A percentile compares a stretch with the other conserved stretches of the same genome.
These are phyloP conservation scores for Leccinum pachyderme DNA, from an alignment of 1,284 basidiomycete species.

Conservation along the genomic window DNA sequence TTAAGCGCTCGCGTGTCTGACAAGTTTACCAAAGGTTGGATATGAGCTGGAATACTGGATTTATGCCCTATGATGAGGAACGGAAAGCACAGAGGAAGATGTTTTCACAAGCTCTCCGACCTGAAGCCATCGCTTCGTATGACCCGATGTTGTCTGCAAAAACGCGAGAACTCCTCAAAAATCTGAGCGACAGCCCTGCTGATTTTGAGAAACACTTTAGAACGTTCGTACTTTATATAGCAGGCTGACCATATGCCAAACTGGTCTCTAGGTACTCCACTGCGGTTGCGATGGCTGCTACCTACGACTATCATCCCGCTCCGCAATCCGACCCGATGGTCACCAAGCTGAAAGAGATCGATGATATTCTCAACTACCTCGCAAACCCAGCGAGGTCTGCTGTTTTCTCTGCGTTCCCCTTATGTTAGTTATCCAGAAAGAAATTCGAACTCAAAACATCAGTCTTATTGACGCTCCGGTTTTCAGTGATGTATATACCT, in stretches of 20 bases:
- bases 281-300: neutral
- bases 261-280: neutral
- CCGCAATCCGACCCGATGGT: neutral
- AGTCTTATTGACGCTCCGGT: neutral
- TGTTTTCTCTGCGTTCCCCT: neutral
- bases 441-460: no score
- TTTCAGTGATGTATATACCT: constrained; percentile 11
- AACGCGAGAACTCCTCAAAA: neutral
- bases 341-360: neutral
- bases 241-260: neutral
- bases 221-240: neutral
- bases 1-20: neutral
- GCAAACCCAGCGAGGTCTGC: neutral
- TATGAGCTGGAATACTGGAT: neutral
- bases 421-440: constrained; percentile 2
- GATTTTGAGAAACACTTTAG: neutral
- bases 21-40: neutral
- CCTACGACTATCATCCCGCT: neutral
- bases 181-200: neutral
- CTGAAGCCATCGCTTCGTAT: neutral
- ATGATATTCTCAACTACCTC: neutral
- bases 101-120: neutral
- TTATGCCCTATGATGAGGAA: neutral
- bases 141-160: neutral
- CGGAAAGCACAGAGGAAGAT: neutral